Evolutionary conservation across 768 basidiomycete genomes (phyloP).

Genomic region (Asterophora lycoperdoides): DNA sequence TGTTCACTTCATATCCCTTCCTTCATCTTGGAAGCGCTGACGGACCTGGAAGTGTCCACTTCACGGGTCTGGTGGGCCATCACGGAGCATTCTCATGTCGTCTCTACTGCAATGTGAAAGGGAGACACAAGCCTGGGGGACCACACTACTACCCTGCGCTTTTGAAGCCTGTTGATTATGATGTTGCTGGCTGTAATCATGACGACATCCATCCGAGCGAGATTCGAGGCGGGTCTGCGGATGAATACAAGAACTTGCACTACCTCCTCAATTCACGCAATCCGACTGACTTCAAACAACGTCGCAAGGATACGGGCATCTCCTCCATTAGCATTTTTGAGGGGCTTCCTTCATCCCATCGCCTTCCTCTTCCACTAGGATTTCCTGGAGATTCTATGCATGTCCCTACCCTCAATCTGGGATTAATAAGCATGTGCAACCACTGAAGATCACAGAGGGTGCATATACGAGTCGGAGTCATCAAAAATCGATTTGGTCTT

Average conservation of each 20-base stretch:
- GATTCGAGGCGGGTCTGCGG: background rate
- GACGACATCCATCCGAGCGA: conserved; percentile 14
- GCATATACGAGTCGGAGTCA: no score
- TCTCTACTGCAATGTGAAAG: conserved; percentile 21
- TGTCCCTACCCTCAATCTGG: conserved; percentile 27
- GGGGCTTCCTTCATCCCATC: conserved; percentile 17
- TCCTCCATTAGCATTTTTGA: conserved; percentile 28
- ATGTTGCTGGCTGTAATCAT: conserved; percentile 21
- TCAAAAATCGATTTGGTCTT: no score
- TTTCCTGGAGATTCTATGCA: conserved; percentile 39
- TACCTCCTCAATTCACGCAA: conserved; percentile 8
- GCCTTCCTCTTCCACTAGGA: conserved; percentile 24
- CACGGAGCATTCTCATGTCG: conserved; percentile 30
- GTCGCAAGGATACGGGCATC: conserved; percentile 27
- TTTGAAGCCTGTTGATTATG: conserved; percentile 21
- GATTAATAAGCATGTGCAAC: no score
- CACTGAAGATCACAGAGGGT: no score
- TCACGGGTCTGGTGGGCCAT: conserved; percentile 29
- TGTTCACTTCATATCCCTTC: conserved; percentile 13
- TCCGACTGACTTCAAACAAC: conserved; percentile 10
- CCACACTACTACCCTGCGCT: conserved; percentile 30
- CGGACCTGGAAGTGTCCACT: conserved; percentile 18
- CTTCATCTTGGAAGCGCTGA: conserved; percentile 18
- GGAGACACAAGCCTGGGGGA: conserved; percentile 24
- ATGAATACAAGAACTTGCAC: conserved; percentile 6